Conservation (phyloP, 176 grass and related monocot genomes). For the Oryza officinalis region DNA sequence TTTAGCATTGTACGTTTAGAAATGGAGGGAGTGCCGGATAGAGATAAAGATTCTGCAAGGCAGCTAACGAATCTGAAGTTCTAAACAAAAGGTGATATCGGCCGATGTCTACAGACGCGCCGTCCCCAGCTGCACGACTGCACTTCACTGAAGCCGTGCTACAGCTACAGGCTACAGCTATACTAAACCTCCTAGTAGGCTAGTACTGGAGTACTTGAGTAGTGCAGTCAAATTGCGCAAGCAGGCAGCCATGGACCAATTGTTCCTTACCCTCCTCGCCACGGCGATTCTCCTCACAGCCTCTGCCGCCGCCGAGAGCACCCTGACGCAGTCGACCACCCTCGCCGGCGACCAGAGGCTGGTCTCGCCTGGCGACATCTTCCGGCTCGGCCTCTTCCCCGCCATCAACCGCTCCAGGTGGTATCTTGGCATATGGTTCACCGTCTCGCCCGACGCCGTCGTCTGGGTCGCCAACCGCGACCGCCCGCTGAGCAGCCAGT, state of each 20-base stretch:
- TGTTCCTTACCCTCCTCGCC: constrained; percentile 15
- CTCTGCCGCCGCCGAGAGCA: not conserved
- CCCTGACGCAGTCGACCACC: constrained; percentile 19
- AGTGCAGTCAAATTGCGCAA: too few relatives aligned
- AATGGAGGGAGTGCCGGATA: too few relatives aligned
- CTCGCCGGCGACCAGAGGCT: constrained; percentile 40
- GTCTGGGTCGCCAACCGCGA: constrained; percentile 47
- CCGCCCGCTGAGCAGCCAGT: constrained; percentile 32
- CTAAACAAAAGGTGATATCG: too few relatives aligned
- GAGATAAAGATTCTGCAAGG: too few relatives aligned
- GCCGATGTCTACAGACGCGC: too few relatives aligned
- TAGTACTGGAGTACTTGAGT: too few relatives aligned
- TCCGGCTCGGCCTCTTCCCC: constrained; percentile 60
- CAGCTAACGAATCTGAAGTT: too few relatives aligned
- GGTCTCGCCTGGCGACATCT: constrained; percentile 32
- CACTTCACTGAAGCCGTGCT: too few relatives aligned
- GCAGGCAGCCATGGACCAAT: not conserved
- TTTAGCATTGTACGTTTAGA: too few relatives aligned
- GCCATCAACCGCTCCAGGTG: constrained; percentile 10
- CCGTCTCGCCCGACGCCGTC: constrained; percentile 11
- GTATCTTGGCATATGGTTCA: constrained; percentile 67
- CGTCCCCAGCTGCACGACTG: too few relatives aligned
- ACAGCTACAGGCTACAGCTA: too few relatives aligned
- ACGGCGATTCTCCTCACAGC: not conserved
- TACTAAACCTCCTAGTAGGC: too few relatives aligned